Evolutionary conservation across 208 protist genomes (phyloP), one percentile per base, ranked within the genome.

Genomic region (Acanthamoeba lenticulata): DNA sequence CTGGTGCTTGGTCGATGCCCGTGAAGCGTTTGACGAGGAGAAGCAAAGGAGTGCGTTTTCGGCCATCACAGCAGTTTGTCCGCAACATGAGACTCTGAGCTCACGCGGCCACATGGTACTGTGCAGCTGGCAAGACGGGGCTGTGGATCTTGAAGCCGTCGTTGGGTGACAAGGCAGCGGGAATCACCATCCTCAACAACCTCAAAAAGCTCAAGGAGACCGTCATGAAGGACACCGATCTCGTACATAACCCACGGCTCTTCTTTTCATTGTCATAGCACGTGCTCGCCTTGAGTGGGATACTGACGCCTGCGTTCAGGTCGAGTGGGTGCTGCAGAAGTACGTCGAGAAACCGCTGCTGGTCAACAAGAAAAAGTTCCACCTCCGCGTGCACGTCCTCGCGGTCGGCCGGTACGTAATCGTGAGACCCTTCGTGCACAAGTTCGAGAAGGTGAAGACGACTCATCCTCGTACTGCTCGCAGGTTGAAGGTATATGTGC

Each of bases 321-420:
- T 60, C 36, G 83, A 90, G 52, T 90, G 83, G 83, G 83, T 90
- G 49, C 29, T 90, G 24, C 83, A 90, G 21, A 90, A 69, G 32
- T 90, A 90, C 49, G 34, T 90, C 83, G 83, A 90, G 36, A 60
- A 69, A 27, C 83, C 83, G 29, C 40, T 90, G 29, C 55, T 90
- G 24, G 83, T 90, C 19, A 69, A 90, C 55, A 69, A 45, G n/a
- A 90, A 69, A 49, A 90, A 90, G 83, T 90, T 90, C 52, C 83
- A 90, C 40, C 83, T 90, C 13, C 83, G 83, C 21, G 83, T 69
- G 36, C 55, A 90, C 52, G 83, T 90, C 11, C 36, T 90, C 13
- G 83, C 83, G 19, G 83, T 90, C 9, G 83, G 83, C 44, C 62
- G 52, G 52, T 72, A 19, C 19, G 52, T 60, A 21, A 2, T 5